A percentile compares a stretch with the other conserved stretches of the same genome.
phyloP scores from a whole-genome alignment of 768 basidiomycete species.

The Sporobolomyces pararoseus region DNA sequence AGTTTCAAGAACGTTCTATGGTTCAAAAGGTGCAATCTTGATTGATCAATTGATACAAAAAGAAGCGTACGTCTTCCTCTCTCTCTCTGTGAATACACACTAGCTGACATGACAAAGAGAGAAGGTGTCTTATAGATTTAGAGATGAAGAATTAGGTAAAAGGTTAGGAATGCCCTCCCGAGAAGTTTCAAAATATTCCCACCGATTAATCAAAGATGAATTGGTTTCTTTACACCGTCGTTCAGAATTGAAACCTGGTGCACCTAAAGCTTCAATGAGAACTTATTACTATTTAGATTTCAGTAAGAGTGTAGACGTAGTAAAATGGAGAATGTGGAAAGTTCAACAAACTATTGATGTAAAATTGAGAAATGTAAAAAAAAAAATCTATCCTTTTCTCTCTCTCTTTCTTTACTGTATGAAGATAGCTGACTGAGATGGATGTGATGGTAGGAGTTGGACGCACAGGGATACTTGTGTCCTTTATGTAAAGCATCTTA shows the following conservation, averaged over 20 bases:
- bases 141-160: conserved; percentile 89
- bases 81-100: no score
- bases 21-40: conserved; percentile 81
- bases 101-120: no score
- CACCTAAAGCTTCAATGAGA: conserved; percentile 76
- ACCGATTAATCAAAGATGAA: conserved; percentile 70
- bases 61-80: conserved; percentile 72
- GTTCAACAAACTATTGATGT: conserved; percentile 88
- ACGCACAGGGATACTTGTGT: conserved; percentile 96
- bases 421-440: background rate
- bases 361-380: conserved; percentile 75
- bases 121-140: no score
- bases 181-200: conserved; percentile 84
- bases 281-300: conserved; percentile 98
- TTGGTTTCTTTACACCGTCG: conserved; percentile 78
- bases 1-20: conserved; percentile 91
- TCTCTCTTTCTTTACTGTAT: background rate
- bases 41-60: conserved; percentile 89
- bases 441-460: conserved; percentile 66
- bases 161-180: conserved; percentile 83
- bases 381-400: no score
- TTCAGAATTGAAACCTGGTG: conserved; percentile 69
- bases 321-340: conserved; percentile 93
- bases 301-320: conserved; percentile 89
- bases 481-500: conserved; percentile 80